phyloP scores from a whole-genome alignment of 371 early-diverging fungal species.

The Homolaphlyctis polyrhiza region DNA sequence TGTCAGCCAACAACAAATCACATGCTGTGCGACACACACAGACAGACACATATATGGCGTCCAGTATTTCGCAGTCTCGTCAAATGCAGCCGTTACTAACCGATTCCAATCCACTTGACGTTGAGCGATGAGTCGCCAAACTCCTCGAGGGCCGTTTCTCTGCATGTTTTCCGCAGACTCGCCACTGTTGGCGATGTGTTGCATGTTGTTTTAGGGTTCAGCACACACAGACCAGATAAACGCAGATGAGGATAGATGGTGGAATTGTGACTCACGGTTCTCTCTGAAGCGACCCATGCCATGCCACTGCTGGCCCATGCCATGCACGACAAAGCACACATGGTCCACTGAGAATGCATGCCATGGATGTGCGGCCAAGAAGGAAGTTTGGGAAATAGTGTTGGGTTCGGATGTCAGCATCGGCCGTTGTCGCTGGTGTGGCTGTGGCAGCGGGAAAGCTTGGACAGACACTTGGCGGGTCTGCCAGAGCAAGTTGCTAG shows the following conservation, averaged over 20 bases:
- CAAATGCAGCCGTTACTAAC: too few species aligned
- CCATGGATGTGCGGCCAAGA: background rate
- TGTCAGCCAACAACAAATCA: too few species aligned
- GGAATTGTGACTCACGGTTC: slow-evolving; percentile 30
- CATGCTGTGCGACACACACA: too few species aligned
- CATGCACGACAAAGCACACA: slow-evolving; percentile 58
- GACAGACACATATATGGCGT: too few species aligned
- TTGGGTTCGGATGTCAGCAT: background rate
- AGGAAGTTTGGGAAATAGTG: background rate
- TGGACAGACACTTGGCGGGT: too few species aligned
- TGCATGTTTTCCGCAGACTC: slow-evolving; percentile 48
- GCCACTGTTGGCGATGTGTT: slow-evolving; percentile 22
- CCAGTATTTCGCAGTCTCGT: too few species aligned
- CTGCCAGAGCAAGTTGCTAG: too few species aligned
- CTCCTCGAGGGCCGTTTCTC: slow-evolving; percentile 42
- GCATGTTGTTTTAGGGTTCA: background rate
- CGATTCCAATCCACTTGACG: slow-evolving; percentile 52
- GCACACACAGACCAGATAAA: background rate
- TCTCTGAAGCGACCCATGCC: slow-evolving; percentile 48
- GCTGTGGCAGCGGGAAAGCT: too few species aligned
- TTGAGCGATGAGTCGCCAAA: slow-evolving; percentile 34
- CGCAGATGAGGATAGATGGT: background rate
- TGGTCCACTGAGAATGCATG: background rate
- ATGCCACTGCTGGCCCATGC: slow-evolving; percentile 62
- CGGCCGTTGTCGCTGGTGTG: too few species aligned